Conservation (phyloP, 2,329 filamentous ascomycete species). For the Fusarium sp. region DNA sequence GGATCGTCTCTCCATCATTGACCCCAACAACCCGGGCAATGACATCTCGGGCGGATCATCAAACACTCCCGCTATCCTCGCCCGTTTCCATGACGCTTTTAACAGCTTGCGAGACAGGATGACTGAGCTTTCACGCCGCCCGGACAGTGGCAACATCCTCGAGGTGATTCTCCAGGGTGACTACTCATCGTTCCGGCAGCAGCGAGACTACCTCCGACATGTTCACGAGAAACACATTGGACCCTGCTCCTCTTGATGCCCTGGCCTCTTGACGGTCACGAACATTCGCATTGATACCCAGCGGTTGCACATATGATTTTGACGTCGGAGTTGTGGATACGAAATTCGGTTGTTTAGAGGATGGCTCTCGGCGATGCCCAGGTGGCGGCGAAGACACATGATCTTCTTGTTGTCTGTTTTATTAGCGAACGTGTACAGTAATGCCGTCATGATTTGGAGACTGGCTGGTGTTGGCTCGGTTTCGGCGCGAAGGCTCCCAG, state of each 20-base stretch:
- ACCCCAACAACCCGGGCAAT: conserved; percentile 88
- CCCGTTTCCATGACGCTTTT: conserved; percentile 79
- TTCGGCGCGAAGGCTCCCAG: conserved; percentile 35
- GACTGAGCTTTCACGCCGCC: conserved; percentile 60
- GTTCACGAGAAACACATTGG: conserved; percentile 63
- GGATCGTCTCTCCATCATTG: conserved; percentile 87
- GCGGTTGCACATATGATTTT: conserved; percentile 23
- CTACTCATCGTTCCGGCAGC: conserved; percentile 80
- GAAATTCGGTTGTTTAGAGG: conserved; percentile 28
- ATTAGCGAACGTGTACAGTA: conserved; percentile 43
- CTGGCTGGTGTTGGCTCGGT: conserved; percentile 21
- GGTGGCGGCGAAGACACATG: conserved; percentile 22
- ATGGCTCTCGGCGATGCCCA: conserved; percentile 9
- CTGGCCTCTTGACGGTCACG: background rate
- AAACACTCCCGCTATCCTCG: conserved; percentile 77
- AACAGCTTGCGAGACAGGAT: conserved; percentile 72
- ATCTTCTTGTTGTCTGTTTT: conserved; percentile 21
- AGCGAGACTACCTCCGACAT: conserved; percentile 75
- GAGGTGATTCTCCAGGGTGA: conserved; percentile 82
- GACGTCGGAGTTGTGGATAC: conserved; percentile 36
- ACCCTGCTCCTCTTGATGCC: conserved; percentile 50
- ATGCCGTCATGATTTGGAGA: conserved; percentile 44
- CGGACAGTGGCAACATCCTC: conserved; percentile 67
- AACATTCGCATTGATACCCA: conserved; percentile 19
- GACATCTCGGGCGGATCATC: conserved; percentile 92